Evolutionary conservation across 345 rosid species (phyloP).

Genomic region (Excoecaria agallocha): DNA sequence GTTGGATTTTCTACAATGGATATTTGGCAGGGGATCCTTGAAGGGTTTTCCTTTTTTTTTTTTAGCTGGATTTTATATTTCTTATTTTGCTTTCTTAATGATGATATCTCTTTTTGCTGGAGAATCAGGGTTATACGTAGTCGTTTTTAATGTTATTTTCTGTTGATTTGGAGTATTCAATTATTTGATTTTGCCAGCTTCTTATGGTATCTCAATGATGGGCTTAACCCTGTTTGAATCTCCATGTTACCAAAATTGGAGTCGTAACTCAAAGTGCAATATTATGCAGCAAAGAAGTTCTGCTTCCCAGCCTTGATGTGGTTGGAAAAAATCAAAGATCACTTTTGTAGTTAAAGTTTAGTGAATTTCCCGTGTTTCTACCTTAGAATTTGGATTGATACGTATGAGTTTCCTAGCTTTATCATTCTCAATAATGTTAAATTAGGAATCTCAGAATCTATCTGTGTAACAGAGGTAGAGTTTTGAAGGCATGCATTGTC

Average conservation of each 20-base stretch:
- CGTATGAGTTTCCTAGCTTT: background rate
- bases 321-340: background rate
- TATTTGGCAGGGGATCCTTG: conserved; percentile 4
- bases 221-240: background rate
- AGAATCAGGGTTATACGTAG: conserved; percentile 2
- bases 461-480: background rate
- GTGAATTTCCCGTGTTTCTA: too few relatives aligned
- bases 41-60: background rate
- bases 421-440: background rate
- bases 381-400: background rate
- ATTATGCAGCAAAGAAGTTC: background rate
- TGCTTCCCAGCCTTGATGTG: background rate
- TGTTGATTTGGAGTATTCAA: background rate
- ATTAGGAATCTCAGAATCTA: background rate
- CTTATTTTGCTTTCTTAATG: conserved; percentile 1
- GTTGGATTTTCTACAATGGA: background rate
- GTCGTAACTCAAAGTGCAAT: background rate
- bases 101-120: conserved; percentile 2
- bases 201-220: background rate
- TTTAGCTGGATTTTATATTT: background rate
- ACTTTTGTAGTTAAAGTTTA: background rate
- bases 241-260: background rate
- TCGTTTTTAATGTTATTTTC: conserved; percentile 1
- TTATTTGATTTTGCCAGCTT: background rate
- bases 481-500: background rate